Base-by-base conservation (phyloP, 129 eudicot genomes). In the Flaveria linearis region DNA sequence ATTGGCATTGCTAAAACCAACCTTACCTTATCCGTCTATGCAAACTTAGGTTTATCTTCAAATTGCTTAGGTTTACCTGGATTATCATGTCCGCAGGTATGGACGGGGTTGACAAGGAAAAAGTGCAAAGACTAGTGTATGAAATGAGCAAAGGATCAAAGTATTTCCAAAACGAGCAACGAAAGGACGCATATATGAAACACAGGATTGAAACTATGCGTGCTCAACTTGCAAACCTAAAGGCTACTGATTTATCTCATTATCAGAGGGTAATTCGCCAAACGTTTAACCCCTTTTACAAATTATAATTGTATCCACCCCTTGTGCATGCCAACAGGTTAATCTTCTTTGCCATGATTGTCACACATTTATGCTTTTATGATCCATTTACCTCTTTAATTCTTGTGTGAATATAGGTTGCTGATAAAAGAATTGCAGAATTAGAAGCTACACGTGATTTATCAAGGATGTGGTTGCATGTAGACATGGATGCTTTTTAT, bases 81-180 rank as follows among this genome's bases (percentile, higher is more conserved):
- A 30, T 57, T 56, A 33, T 82, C 9, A 17, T 18, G 56, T 55
- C 77, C 82, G 78, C 62, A 95, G 99, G 97, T 71, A 95, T 91
- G 97, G 99, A 95, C 25, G 97, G 97, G 63, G 99, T 95, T 26
- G 97, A 95, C 86, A 95, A 91, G 87, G 99, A 95, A 55, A 95
- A 87, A 75, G 99, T 95, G 76, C 99, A 95, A 78, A 85, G 89
- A 74, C 72, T 91, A 66, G 96, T 95, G 62, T 95, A 95, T 80
- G 99, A 95, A 81, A 95, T 89, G 97, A 95, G 99, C 76, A 95
- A 91, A 82, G 99, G 99, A 25, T 91, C 97, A 52, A 95, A 91
- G 89, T 95, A 86, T 80, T 95, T 89, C 17, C 91, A 91, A 73
- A 89, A 95, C 7, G 97, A 95, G 89, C 92, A 91, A 56, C 71